phyloP scores from a whole-genome alignment of 495 filamentous ascomycete genomes.

The Cercophora newfieldiana region DNA sequence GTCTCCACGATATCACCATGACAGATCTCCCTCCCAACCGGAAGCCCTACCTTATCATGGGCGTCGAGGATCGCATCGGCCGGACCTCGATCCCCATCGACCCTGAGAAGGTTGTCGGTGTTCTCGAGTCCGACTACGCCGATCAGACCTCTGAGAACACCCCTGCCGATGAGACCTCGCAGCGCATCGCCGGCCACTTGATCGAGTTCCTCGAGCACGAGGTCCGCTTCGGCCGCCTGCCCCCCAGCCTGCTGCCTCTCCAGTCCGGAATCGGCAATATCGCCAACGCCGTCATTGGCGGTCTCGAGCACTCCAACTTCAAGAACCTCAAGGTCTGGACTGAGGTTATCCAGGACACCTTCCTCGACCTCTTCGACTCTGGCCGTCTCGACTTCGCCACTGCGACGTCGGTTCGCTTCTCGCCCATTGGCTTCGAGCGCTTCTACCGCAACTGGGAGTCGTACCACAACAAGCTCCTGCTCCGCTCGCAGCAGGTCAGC shows the following conservation, averaged over 20 bases:
- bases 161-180: conserved; percentile 70
- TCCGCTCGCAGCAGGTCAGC: conserved; percentile 83
- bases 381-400: conserved; percentile 90
- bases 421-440: conserved; percentile 85
- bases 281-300: conserved; percentile 88
- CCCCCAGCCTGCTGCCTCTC: conserved; percentile 74
- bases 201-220: conserved; percentile 87
- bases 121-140: conserved; percentile 81
- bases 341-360: conserved; percentile 89
- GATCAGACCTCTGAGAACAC: conserved; percentile 79
- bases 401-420: conserved; percentile 88
- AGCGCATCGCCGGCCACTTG: conserved; percentile 74
- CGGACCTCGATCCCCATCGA: conserved; percentile 84
- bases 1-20: conserved; percentile 89
- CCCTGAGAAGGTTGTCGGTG: conserved; percentile 81
- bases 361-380: conserved; percentile 91
- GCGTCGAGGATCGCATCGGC: conserved; percentile 76
- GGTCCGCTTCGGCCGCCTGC: conserved; percentile 73
- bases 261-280: conserved; percentile 94
- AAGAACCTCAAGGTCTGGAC: conserved; percentile 89
- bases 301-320: conserved; percentile 81
- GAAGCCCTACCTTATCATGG: conserved; percentile 86
- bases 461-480: conserved; percentile 80
- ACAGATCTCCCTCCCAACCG: conserved; percentile 75
- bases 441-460: conserved; percentile 86